phyloP scores from a whole-genome alignment of 176 grass and related monocot genomes.

The Chrysopogon serrulatus region DNA sequence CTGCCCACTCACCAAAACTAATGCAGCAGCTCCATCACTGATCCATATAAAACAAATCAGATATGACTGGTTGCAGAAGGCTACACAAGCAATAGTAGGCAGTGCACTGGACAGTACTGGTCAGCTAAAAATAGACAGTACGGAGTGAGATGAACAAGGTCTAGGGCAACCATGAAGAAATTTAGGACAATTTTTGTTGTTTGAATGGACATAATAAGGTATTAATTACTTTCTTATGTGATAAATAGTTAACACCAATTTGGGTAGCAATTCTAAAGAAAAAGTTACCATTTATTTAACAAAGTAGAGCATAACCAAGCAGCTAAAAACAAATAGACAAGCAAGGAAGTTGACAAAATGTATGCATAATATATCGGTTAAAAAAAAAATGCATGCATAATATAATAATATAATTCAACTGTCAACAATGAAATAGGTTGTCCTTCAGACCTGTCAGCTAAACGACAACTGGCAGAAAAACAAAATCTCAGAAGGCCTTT shows the following conservation, averaged over 20 bases:
- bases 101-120: not conserved
- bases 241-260: not conserved
- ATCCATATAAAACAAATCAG: slow-evolving; percentile 23
- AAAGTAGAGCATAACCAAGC: not conserved
- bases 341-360: not conserved
- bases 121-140: not conserved
- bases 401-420: not conserved
- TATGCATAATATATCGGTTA: not conserved
- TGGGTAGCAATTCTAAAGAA: not conserved
- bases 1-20: slow-evolving; percentile 71
- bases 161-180: not conserved
- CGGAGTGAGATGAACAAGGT: not conserved
- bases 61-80: not conserved
- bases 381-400: not conserved
- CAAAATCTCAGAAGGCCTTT: not conserved
- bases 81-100: not conserved
- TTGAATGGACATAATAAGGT: not conserved
- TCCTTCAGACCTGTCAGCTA: not conserved
- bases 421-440: not conserved
- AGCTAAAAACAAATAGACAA: not conserved
- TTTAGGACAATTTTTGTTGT: not conserved
- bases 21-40: slow-evolving; percentile 71
- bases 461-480: not conserved
- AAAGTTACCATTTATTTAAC: not conserved
- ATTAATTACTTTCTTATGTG: not conserved